phyloP scores from a whole-genome alignment of 768 basidiomycete genomes.

The Mycena alexandri region DNA sequence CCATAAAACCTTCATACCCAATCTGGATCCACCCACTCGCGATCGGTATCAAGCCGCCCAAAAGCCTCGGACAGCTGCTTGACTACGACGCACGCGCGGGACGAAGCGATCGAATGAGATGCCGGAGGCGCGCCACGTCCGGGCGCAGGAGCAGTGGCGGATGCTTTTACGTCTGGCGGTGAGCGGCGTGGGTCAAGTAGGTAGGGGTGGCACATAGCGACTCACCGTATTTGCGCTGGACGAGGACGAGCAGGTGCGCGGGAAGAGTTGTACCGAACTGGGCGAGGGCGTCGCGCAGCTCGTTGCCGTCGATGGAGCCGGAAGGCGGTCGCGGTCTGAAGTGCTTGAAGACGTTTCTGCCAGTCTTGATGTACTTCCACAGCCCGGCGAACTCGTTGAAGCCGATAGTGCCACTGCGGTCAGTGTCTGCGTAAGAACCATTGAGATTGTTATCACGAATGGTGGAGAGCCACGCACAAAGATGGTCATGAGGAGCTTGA shows the following conservation, averaged over 20 bases:
- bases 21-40: conserved; percentile 81
- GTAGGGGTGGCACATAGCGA: background rate
- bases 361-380: conserved; percentile 90
- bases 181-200: conserved; percentile 34
- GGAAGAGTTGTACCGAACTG: conserved; percentile 85
- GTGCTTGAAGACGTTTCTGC: conserved; percentile 86
- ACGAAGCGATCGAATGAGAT: conserved; percentile 92
- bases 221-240: conserved; percentile 87
- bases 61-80: conserved; percentile 78
- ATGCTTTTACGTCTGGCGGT: conserved; percentile 68
- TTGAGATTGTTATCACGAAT: background rate
- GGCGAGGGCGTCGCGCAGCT: conserved; percentile 75
- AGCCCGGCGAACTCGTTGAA: conserved; percentile 87
- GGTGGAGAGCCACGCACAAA: conserved; percentile 65
- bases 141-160: conserved; percentile 47
- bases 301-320: conserved; percentile 79
- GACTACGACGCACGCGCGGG: conserved; percentile 84
- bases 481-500: conserved; percentile 86
- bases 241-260: conserved; percentile 73
- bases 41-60: conserved; percentile 68
- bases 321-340: conserved; percentile 90
- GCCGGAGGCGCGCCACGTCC: conserved; percentile 54
- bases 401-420: conserved; percentile 82
- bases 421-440: conserved; percentile 63
- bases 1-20: conserved; percentile 80